phyloP scores from a whole-genome alignment of 768 basidiomycete genomes.

The Pleurotus salmoneostramineus region DNA sequence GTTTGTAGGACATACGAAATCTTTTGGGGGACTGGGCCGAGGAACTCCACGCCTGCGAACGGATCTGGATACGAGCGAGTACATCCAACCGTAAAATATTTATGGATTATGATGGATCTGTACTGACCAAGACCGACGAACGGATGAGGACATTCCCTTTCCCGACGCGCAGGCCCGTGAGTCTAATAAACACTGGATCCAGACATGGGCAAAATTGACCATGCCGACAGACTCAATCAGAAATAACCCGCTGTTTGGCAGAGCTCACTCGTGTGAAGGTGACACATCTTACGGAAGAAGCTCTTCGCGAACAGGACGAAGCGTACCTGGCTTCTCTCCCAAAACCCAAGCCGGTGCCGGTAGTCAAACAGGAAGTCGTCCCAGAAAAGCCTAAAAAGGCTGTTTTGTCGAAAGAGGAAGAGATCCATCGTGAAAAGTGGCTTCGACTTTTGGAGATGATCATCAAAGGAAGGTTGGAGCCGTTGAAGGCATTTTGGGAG shows the following conservation, averaged over 20 bases:
- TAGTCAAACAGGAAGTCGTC: constrained; percentile 28
- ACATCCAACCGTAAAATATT: constrained; percentile 86
- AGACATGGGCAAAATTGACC: neutral
- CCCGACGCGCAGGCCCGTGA: constrained; percentile 89
- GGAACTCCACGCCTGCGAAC: constrained; percentile 80
- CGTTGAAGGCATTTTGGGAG: constrained; percentile 77
- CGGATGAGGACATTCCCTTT: constrained; percentile 91
- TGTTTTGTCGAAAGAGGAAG: constrained; percentile 80
- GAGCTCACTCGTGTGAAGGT: constrained; percentile 85
- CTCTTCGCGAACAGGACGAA: constrained; percentile 81
- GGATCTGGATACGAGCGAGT: constrained; percentile 90
- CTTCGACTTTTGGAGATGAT: constrained; percentile 85
- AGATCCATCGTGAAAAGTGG: constrained; percentile 77
- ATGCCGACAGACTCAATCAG: constrained; percentile 73
- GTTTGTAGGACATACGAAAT: constrained; percentile 76
- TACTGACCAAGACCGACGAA: constrained; percentile 70
- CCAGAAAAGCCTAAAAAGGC: constrained; percentile 46
- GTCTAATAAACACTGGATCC: constrained; percentile 20
- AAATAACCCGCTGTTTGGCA: constrained; percentile 79
- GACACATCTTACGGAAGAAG: constrained; percentile 83
- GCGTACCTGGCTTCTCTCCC: constrained; percentile 87
- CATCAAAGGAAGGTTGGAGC: constrained; percentile 77
- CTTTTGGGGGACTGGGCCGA: constrained; percentile 84
- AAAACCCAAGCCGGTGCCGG: constrained; percentile 60
- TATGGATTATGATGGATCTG: constrained; percentile 80